Percentiles rank a stretch among this genome's conserved stretches.
phyloP scores from a whole-genome alignment of 208 protist genomes.

The Leishmania mexicana region DNA sequence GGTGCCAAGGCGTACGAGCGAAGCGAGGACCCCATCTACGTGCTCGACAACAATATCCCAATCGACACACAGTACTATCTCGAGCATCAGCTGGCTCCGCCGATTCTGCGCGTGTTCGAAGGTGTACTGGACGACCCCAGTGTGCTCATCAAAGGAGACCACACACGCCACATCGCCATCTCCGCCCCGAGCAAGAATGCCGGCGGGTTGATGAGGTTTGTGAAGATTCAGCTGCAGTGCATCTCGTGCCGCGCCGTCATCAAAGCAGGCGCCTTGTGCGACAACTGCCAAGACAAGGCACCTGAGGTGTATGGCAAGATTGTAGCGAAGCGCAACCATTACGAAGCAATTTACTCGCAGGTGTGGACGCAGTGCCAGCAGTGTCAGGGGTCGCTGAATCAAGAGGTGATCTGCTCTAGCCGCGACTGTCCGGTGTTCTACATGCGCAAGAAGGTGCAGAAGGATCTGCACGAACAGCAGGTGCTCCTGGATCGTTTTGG shows the following conservation, averaged over 20 bases:
- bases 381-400: constrained; percentile 97
- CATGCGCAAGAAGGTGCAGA: constrained; percentile 99
- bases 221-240: constrained; percentile 95
- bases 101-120: constrained; percentile 92
- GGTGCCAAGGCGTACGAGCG: constrained; percentile 98
- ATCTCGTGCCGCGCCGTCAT: constrained; percentile 93
- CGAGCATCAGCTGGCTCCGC: constrained; percentile 86
- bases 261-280: constrained; percentile 91
- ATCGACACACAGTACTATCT: constrained; percentile 92
- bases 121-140: constrained; percentile 96
- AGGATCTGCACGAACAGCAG: constrained; percentile 96
- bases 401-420: constrained; percentile 97
- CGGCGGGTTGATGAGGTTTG: constrained; percentile 98
- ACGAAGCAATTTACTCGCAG: constrained; percentile 96
- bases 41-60: constrained; percentile 89
- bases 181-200: constrained; percentile 91
- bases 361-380: constrained; percentile 99
- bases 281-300: constrained; percentile 87
- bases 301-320: constrained; percentile 94
- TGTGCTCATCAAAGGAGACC: constrained; percentile 94
- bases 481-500: constrained; percentile 95
- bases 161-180: constrained; percentile 97
- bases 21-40: constrained; percentile 99
- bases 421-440: constrained; percentile 99
- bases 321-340: constrained; percentile 91